Percentiles rank a stretch among this genome's conserved stretches.
These are phyloP conservation scores for Cordyceps cateniannulata DNA, from an alignment of 2,329 filamentous ascomycete species.

Conservation along the genomic window DNA sequence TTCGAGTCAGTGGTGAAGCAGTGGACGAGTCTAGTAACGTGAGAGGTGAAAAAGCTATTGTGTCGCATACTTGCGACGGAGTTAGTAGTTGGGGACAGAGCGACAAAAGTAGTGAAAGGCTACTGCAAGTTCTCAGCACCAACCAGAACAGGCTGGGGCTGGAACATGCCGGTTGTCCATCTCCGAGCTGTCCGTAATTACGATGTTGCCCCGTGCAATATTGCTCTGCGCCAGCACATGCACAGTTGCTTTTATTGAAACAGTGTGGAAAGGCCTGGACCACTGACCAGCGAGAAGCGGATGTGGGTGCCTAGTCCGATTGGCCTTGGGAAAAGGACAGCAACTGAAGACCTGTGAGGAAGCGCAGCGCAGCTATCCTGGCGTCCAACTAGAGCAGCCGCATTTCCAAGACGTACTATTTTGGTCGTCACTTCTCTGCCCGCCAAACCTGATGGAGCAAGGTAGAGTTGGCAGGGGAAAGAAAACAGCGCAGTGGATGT, in stretches of 20 bases:
- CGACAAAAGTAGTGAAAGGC: too few relatives aligned
- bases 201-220: neutral
- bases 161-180: neutral
- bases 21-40: too few relatives aligned
- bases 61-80: too few relatives aligned
- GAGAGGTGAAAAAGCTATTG: too few relatives aligned
- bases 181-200: conserved; percentile 9
- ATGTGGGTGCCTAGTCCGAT: neutral
- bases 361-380: too few relatives aligned
- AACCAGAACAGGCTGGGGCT: neutral
- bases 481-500: conserved; percentile 5
- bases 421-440: neutral
- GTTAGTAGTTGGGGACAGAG: too few relatives aligned
- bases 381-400: neutral
- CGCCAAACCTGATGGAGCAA: neutral
- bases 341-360: too few relatives aligned
- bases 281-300: neutral
- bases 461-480: neutral
- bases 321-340: neutral
- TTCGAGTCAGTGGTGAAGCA: neutral
- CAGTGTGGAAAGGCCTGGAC: neutral
- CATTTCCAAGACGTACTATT: conserved; percentile 3
- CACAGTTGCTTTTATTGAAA: neutral
- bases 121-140: too few relatives aligned
- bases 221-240: neutral